Conservation (phyloP, 768 basidiomycete genomes). For the Coprinopsis strossmayeri region DNA sequence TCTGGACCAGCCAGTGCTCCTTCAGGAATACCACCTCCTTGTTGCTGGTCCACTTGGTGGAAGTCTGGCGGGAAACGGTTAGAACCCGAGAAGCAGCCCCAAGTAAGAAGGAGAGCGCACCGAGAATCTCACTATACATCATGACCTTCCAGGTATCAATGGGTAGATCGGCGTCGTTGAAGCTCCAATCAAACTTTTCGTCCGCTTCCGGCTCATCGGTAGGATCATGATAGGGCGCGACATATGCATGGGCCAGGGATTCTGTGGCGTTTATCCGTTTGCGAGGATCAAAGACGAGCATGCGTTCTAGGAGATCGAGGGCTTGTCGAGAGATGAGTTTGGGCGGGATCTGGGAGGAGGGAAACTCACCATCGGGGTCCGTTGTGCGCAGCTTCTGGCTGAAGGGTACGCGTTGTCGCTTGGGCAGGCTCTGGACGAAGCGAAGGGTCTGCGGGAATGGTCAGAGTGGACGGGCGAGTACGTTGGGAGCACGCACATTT, state of each 20-base stretch:
- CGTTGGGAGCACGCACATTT: slow-evolving; percentile 75
- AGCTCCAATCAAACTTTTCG: slow-evolving; percentile 98
- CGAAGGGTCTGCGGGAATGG: slow-evolving; percentile 94
- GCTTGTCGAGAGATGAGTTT: slow-evolving; percentile 40
- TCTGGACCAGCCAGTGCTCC: slow-evolving; percentile 69
- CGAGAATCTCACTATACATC: slow-evolving; percentile 99
- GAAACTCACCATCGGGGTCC: slow-evolving; percentile 70
- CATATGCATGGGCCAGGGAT: slow-evolving; percentile 89
- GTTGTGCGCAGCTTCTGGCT: slow-evolving; percentile 84
- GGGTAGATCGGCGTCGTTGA: slow-evolving; percentile 98
- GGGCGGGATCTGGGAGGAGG: not conserved
- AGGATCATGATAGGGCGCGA: slow-evolving; percentile 96
- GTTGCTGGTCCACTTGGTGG: slow-evolving; percentile 58
- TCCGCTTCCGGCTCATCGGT: slow-evolving; percentile 93
- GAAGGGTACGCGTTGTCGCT: slow-evolving; percentile 94
- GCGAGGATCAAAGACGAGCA: slow-evolving; percentile 98
- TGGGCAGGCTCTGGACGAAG: slow-evolving; percentile 97
- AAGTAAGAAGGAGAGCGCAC: slow-evolving; percentile 36
- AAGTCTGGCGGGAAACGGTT: slow-evolving; percentile 44
- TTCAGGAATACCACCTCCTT: slow-evolving; percentile 46
- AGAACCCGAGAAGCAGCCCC: not conserved
- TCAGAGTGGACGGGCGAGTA: too few relatives aligned
- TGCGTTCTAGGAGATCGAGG: slow-evolving; percentile 92
- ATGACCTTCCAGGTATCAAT: slow-evolving; percentile 99
- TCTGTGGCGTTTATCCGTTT: slow-evolving; percentile 93